These are phyloP conservation scores for Candolleomyces eurysporus DNA, from an alignment of 768 basidiomycete species.

Conservation along the genomic window DNA sequence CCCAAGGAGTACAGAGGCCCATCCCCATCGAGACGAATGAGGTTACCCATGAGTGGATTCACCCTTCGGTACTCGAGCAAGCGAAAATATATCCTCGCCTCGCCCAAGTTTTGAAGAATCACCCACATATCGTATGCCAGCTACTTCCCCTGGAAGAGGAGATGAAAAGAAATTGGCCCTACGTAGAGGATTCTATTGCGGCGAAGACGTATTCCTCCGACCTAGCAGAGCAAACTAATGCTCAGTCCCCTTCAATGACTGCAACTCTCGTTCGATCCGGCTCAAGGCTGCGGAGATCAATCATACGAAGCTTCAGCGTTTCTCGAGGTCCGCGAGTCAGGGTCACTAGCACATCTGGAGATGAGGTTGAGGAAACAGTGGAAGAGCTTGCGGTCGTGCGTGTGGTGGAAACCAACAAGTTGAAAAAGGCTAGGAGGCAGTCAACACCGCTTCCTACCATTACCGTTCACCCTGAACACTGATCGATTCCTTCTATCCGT, in stretches of 20 bases:
- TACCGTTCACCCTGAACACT: background rate
- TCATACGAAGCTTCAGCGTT: slow-evolving; percentile 6
- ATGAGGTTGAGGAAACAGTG: background rate
- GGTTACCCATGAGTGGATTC: slow-evolving; percentile 58
- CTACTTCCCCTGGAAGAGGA: slow-evolving; percentile 54
- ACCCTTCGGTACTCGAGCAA: slow-evolving; percentile 57
- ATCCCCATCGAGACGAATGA: slow-evolving; percentile 44
- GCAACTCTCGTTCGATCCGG: background rate
- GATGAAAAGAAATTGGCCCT: slow-evolving; percentile 48
- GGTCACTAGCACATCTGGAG: background rate
- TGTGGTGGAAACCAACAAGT: slow-evolving; percentile 1
- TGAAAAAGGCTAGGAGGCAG: slow-evolving; percentile 7
- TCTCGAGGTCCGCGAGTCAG: background rate
- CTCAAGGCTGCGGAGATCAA: slow-evolving; percentile 4
- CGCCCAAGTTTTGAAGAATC: slow-evolving; percentile 29
- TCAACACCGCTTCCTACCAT: background rate
- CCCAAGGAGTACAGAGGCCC: slow-evolving; percentile 42
- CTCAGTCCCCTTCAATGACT: background rate
- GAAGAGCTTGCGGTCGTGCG: background rate
- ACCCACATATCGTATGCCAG: slow-evolving; percentile 41
- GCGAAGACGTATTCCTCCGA: slow-evolving; percentile 18
- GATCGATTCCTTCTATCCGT: background rate
- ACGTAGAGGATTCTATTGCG: slow-evolving; percentile 23
- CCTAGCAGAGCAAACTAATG: slow-evolving; percentile 12
- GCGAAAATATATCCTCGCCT: slow-evolving; percentile 31